These are phyloP conservation scores for Salvia miltiorrhiza DNA, from an alignment of 257 asterid species.

Conservation along the genomic window DNA sequence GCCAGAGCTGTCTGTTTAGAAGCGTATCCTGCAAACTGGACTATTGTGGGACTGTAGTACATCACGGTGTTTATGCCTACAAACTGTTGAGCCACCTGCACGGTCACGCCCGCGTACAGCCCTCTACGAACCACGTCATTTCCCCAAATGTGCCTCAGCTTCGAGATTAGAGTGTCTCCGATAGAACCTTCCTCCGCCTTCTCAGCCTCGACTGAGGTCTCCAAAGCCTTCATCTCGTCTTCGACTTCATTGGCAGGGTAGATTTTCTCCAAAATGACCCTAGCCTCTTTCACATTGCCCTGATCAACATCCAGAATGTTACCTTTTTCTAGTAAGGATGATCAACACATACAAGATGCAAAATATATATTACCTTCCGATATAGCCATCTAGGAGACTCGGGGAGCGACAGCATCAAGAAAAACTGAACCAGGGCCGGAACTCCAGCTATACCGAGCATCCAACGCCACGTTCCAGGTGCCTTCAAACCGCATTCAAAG, in stretches of 20 bases:
- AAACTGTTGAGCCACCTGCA: constrained; percentile 81
- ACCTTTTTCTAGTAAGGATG: neutral
- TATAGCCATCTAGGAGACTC: constrained; percentile 91
- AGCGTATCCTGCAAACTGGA: constrained; percentile 76
- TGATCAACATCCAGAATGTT: constrained; percentile 15
- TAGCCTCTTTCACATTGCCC: constrained; percentile 64
- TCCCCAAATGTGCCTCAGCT: constrained; percentile 42
- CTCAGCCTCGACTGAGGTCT: constrained; percentile 60
- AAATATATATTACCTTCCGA: constrained; percentile 37
- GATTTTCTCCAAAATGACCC: constrained; percentile 60
- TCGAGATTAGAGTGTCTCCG: constrained; percentile 29
- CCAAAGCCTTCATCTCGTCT: constrained; percentile 57
- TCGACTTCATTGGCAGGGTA: constrained; percentile 70
- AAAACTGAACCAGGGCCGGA: constrained; percentile 64
- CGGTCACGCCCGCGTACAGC: constrained; percentile 71
- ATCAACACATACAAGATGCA: neutral
- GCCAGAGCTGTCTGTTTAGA: constrained; percentile 73
- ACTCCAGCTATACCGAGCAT: constrained; percentile 86
- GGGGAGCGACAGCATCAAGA: constrained; percentile 72
- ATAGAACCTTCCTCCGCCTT: constrained; percentile 39
- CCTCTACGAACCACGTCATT: constrained; percentile 67
- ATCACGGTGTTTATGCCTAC: constrained; percentile 87
- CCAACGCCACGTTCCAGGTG: constrained; percentile 81
- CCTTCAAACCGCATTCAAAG: constrained; percentile 23
- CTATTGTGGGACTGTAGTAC: constrained; percentile 86